phyloP scores from a whole-genome alignment of 192 early-diverging fungal genomes.

The Diversispora eburnea region DNA sequence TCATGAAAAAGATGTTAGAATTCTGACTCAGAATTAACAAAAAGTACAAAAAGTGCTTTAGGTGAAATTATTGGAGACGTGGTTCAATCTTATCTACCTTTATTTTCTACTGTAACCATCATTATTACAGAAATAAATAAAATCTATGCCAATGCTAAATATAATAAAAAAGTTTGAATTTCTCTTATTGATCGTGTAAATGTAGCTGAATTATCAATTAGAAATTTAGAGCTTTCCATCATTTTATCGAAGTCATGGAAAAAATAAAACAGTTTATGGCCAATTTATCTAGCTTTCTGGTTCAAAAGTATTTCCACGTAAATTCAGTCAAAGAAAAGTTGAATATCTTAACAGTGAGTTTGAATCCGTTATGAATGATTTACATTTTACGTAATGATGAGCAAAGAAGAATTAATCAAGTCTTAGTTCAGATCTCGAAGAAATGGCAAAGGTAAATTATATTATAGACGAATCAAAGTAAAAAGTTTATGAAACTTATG shows the following conservation, averaged over 20 bases:
- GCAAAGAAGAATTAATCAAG: background rate
- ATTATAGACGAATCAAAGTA: background rate
- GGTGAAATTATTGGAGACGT: background rate
- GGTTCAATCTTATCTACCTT: background rate
- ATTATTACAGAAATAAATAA: background rate
- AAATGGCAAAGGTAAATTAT: constrained; percentile 9
- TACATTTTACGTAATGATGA: constrained; percentile 11
- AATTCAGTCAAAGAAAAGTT: constrained; percentile 8
- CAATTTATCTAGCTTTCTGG: background rate
- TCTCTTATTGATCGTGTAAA: constrained; percentile 5
- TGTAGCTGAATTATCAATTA: background rate
- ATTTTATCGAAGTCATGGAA: background rate
- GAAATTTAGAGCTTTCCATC: background rate
- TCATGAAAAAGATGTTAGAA: too few relatives aligned
- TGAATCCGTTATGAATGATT: background rate
- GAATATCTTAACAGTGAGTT: background rate
- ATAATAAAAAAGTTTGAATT: background rate
- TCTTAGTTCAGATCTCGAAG: background rate
- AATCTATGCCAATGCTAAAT: background rate
- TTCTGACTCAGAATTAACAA: too few relatives aligned
- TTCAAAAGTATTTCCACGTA: background rate
- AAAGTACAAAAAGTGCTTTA: too few relatives aligned
- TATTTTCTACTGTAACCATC: background rate
- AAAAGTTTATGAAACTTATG: too few relatives aligned
- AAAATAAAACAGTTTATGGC: constrained; percentile 13